phyloP scores from a whole-genome alignment of 1,139 yeast species.

The Geotrichum bryndzae region DNA sequence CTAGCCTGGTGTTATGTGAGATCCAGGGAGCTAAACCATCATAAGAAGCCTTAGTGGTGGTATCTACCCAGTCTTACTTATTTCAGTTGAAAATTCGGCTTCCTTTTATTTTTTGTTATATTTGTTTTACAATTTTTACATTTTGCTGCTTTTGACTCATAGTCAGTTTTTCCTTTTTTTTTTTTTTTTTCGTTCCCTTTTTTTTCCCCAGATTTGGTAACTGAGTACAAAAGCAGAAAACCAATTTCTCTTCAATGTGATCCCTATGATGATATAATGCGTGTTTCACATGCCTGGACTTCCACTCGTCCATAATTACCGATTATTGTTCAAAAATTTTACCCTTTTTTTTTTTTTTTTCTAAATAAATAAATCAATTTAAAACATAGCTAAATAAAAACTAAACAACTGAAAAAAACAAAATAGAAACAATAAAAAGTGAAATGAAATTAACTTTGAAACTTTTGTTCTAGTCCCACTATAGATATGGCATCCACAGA shows the following conservation, averaged over 20 bases:
- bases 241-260: neutral
- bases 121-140: neutral
- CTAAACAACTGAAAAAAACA: neutral
- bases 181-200: no score
- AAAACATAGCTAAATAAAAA: neutral
- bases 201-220: neutral
- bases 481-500: conserved; percentile 93
- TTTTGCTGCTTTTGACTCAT: neutral
- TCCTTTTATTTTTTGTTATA: neutral
- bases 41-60: no score
- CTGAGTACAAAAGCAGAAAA: no score
- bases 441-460: neutral
- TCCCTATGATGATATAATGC: neutral
- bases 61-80: no score
- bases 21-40: no score
- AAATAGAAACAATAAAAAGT: conserved; percentile 9
- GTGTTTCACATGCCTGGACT: neutral
- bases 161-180: neutral
- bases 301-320: neutral
- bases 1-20: no score
- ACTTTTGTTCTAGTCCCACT: conserved; percentile 17
- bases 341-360: neutral
- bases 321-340: neutral
- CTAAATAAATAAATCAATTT: neutral
- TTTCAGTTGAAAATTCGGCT: no score